Base-by-base conservation (phyloP, 352 stramenopile genomes). In the Phytophthora pinifolia region DNA sequence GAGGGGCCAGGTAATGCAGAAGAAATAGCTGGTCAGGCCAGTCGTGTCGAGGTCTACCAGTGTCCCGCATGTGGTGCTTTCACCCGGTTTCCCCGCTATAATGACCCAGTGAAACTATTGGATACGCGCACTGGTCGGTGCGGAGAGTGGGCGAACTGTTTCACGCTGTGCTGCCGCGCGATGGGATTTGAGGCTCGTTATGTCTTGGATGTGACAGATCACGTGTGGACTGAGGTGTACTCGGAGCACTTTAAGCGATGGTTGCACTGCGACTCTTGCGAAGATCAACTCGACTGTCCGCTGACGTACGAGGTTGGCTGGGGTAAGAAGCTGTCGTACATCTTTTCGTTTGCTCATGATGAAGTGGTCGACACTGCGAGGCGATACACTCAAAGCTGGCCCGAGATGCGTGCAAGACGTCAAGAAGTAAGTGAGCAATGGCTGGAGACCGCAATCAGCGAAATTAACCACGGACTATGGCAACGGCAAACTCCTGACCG, bases 141-240 rank as follows among this genome's bases (percentile, higher is more conserved):
- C 59, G 92, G 92, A 7, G 92, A 98, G 60, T 98, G 86, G 85
- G 92, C 92, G 17, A 98, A 98, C 49, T 96, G 86, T 55, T 98
- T 98, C 59, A 96, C 85, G 8, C 75, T 98, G 1, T 90, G 88
- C 53, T 96, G 86, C 33, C 79, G 85, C 13, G 79, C 92, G 1
- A 83, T 97, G 68, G 89, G 90, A 5, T 96, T 96, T 20, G 89
- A 98, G 52, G 81, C 86, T 25, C 88, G 92, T 9, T 97, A 98
- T 41, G 85, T 98, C 6, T 59, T 96, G 6, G 95, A 98, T 71
- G 86, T 97, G 17, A 98, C 92, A 0, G 95, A 98, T 58, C 95
- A 98, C 56, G 90, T 98, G 7, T 98, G 95, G 95, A 95, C 81
- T 9, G 95, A 98, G 72, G 87, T 98, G 13, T 97, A 90, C 61